These are phyloP conservation scores for Hyphodiscus hymeniophilus DNA, from an alignment of 495 filamentous ascomycete species.

Conservation along the genomic window DNA sequence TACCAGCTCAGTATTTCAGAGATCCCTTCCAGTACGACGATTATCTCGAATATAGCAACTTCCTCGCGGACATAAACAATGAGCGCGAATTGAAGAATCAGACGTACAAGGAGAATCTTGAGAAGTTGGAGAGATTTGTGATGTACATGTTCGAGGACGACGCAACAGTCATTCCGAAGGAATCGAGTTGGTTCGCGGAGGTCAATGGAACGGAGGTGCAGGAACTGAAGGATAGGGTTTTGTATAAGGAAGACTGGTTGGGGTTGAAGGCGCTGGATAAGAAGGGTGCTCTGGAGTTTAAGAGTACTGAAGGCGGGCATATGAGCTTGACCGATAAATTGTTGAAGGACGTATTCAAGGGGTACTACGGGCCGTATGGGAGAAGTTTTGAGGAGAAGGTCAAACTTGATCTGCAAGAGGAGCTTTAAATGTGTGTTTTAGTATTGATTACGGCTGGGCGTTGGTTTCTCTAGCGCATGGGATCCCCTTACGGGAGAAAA, in stretches of 20 bases:
- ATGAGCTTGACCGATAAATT: constrained; percentile 70
- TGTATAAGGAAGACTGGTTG: constrained; percentile 93
- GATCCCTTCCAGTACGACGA: constrained; percentile 58
- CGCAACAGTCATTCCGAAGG: constrained; percentile 78
- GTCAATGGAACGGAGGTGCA: constrained; percentile 65
- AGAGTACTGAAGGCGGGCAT: constrained; percentile 62
- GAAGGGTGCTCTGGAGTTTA: constrained; percentile 70
- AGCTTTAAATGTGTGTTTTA: constrained; percentile 19
- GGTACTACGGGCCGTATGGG: constrained; percentile 57
- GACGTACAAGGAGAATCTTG: constrained; percentile 65
- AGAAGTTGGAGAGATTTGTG: constrained; percentile 63
- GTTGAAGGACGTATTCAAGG: constrained; percentile 57
- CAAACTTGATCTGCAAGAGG: constrained; percentile 10
- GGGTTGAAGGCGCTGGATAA: constrained; percentile 76
- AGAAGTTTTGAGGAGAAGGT: constrained; percentile 18
- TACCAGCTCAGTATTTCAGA: constrained; percentile 94
- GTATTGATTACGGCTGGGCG: constrained; percentile 4
- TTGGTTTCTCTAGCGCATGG: too few species aligned
- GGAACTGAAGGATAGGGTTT: constrained; percentile 55
- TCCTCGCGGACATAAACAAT: constrained; percentile 98
- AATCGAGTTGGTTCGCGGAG: constrained; percentile 87
- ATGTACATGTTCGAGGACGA: constrained; percentile 91
- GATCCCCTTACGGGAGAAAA: too few species aligned
- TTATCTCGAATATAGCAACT: constrained; percentile 81
- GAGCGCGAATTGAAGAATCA: constrained; percentile 69